These are phyloP conservation scores for Penicillium simplicissimum DNA, from an alignment of 495 filamentous ascomycete genomes.

Conservation along the genomic window DNA sequence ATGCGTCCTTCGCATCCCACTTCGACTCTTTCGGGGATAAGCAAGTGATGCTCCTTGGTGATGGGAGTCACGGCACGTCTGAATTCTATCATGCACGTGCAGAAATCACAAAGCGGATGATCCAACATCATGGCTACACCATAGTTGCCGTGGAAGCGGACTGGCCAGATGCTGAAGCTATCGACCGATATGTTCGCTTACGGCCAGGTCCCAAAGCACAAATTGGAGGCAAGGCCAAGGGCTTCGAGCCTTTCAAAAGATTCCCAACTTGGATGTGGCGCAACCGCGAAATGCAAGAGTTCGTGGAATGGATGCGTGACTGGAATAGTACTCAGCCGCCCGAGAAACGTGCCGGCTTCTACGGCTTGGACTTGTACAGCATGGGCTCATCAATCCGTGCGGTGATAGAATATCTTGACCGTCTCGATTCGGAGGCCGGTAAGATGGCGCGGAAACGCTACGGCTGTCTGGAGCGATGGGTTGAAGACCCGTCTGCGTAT, in stretches of 20 bases:
- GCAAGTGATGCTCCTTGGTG: constrained; percentile 55
- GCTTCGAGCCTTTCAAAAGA: constrained; percentile 48
- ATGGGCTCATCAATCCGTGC: constrained; percentile 54
- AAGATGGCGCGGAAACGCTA: constrained; percentile 49
- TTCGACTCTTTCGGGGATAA: constrained; percentile 48
- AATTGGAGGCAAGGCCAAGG: constrained; percentile 30
- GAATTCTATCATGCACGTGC: constrained; percentile 60
- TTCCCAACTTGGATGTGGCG: constrained; percentile 68
- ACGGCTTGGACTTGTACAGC: constrained; percentile 58
- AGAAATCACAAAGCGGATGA: constrained; percentile 55
- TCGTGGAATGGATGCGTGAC: constrained; percentile 58
- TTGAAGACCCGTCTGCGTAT: constrained; percentile 54
- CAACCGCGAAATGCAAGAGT: constrained; percentile 54
- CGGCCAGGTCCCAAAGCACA: constrained; percentile 40
- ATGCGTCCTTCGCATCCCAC: constrained; percentile 37
- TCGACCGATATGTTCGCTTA: constrained; percentile 58
- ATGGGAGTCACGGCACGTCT: constrained; percentile 59
- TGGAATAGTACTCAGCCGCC: constrained; percentile 39
- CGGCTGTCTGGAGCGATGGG: constrained; percentile 50
- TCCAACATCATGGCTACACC: constrained; percentile 55
- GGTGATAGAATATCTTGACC: constrained; percentile 55
- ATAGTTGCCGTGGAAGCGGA: constrained; percentile 60
- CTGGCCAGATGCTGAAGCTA: constrained; percentile 59
- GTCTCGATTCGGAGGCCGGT: constrained; percentile 46
- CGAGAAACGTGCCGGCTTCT: constrained; percentile 49